phyloP scores from a whole-genome alignment of 148 eudicot species.

The Nepenthes mirabilis region DNA sequence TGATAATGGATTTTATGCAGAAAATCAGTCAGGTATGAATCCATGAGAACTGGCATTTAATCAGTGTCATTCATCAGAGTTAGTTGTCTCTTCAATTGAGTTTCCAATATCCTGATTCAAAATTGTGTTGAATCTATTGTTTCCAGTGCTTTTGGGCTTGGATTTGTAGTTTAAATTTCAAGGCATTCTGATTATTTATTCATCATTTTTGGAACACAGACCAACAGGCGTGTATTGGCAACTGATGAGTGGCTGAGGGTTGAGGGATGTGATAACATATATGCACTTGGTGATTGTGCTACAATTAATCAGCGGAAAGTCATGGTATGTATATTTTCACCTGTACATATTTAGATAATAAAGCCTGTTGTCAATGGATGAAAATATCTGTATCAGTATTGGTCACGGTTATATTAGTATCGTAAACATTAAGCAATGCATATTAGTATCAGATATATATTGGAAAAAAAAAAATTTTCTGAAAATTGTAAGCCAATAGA shows the following conservation, averaged over 20 bases:
- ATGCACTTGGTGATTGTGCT: conserved; percentile 70
- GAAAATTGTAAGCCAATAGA: no score
- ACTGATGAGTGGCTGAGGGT: conserved; percentile 82
- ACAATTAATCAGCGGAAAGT: conserved; percentile 56
- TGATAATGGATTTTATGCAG: conserved; percentile 48
- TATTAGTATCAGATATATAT: no score
- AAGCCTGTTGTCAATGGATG: no score
- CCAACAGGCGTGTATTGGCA: conserved; percentile 59
- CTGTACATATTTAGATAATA: background rate
- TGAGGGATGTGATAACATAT: conserved; percentile 40
- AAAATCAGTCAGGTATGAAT: conserved; percentile 31
- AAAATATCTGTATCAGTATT: no score
- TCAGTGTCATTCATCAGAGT: background rate
- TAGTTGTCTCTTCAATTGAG: background rate
- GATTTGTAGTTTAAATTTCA: background rate
- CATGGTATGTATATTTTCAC: conserved; percentile 30
- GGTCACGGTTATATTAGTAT: no score
- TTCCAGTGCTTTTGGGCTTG: background rate
- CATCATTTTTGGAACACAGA: conserved; percentile 17
- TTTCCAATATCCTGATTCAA: background rate
- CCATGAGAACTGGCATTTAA: background rate
- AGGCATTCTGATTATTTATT: background rate
- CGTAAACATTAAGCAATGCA: no score
- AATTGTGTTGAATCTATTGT: background rate
- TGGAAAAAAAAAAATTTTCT: no score